Evolutionary conservation across 768 basidiomycete species (phyloP).

Genomic region (Piloderma croceum): DNA sequence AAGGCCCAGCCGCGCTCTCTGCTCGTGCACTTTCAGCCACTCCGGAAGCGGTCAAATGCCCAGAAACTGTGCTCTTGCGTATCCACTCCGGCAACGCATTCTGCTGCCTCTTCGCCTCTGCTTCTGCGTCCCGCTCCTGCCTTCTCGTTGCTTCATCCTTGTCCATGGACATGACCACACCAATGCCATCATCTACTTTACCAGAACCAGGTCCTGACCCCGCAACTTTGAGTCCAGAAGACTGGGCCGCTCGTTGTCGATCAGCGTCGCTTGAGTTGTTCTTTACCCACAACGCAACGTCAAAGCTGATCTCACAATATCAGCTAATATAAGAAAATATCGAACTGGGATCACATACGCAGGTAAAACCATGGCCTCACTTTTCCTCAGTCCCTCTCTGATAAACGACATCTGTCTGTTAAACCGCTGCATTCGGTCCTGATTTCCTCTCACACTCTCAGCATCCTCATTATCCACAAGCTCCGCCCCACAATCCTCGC

Average conservation of each 20-base stretch:
- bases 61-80: conserved; percentile 91
- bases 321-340: conserved; percentile 3
- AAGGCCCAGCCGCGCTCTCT: conserved; percentile 27
- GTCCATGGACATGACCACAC: conserved; percentile 84
- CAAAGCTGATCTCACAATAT: conserved; percentile 47
- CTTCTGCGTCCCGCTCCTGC: conserved; percentile 72
- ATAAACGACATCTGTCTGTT: conserved; percentile 88
- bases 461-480: conserved; percentile 89
- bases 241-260: conserved; percentile 47
- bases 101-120: conserved; percentile 81
- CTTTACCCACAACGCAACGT: conserved; percentile 79
- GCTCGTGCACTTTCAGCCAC: conserved; percentile 63
- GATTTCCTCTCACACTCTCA: conserved; percentile 75
- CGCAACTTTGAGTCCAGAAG: conserved; percentile 65
- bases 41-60: conserved; percentile 84
- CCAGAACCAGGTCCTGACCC: conserved; percentile 55
- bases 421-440: conserved; percentile 95
- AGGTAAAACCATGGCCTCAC: conserved; percentile 82
- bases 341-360: conserved; percentile 45
- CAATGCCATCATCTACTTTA: conserved; percentile 70
- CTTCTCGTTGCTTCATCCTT: conserved; percentile 76
- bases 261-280: conserved; percentile 62
- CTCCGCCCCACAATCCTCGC: conserved; percentile 84
- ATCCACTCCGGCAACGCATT: conserved; percentile 94
- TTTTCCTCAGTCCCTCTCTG: conserved; percentile 80